phyloP scores from a whole-genome alignment of 2,329 filamentous ascomycete genomes.

The Fusarium pilosicola region DNA sequence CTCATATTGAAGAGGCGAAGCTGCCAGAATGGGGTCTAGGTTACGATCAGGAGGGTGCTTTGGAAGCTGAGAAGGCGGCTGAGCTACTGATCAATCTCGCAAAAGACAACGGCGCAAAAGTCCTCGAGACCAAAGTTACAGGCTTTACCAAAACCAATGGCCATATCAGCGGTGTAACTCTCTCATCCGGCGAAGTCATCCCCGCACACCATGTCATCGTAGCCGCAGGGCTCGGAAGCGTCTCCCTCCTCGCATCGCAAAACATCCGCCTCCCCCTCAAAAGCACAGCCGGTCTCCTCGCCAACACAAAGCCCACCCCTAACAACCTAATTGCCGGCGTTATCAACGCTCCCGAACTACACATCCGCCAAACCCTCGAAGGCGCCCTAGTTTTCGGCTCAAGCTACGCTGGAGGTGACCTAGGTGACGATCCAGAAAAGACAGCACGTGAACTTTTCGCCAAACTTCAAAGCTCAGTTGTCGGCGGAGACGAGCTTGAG shows the following conservation, averaged over 20 bases:
- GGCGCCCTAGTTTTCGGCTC: neutral
- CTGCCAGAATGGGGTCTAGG: slow-evolving; percentile 13
- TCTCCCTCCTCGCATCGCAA: slow-evolving; percentile 9
- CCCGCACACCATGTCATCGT: slow-evolving; percentile 5
- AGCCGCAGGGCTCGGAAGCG: slow-evolving; percentile 17
- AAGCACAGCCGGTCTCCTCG: slow-evolving; percentile 7
- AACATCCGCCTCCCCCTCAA: neutral
- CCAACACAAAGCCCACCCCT: slow-evolving; percentile 5
- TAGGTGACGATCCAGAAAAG: slow-evolving; percentile 12
- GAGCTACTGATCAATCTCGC: neutral
- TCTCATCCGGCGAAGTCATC: neutral
- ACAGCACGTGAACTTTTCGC: slow-evolving; percentile 13
- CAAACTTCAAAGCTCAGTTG: neutral
- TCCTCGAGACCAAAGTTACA: neutral
- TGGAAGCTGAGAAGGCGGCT: slow-evolving; percentile 13
- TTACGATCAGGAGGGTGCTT: slow-evolving; percentile 12
- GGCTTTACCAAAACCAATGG: neutral
- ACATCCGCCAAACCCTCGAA: slow-evolving; percentile 13
- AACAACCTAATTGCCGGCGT: neutral
- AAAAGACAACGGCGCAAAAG: neutral
- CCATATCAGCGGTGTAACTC: neutral
- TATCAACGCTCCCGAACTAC: neutral
- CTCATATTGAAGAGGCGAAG: neutral
- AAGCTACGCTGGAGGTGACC: neutral
- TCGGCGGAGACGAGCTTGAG: neutral